Base-by-base conservation (phyloP, 768 basidiomycete genomes). In the Boletus speciosus region DNA sequence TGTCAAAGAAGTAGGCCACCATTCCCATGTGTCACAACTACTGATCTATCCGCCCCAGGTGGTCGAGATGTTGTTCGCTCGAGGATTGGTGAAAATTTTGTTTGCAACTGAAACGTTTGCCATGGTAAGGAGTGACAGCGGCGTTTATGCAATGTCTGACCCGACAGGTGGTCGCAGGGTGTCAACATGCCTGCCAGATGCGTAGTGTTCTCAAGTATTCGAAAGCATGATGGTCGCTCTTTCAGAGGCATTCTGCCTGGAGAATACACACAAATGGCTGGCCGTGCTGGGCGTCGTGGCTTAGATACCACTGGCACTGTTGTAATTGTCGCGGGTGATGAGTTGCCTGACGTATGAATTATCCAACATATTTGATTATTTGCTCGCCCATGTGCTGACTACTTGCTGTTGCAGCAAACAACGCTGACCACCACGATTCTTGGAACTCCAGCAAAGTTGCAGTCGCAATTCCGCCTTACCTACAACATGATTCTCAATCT, bases 91-190 rank as follows among this genome's bases (percentile, higher is more conserved):
- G 56, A 98, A 98, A 71, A 84, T 97, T 21, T 74, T 99, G 7
- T 99, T 99, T 67, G 97, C 97, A 1, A 99, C 97, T 5, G 97
- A 99, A 73, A 99, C 97, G 0, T 99, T 99, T 69, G 96, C 96
- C 0, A 98, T 99, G 96, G 95, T 93, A 52, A 53, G 77, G 35
- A 44, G 9, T 39, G 10, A 19, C 25, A 9, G 5, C 25, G n/a
- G 39, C 32, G 6, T 32, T 54, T 55, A 10, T 48, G 52, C 21
- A 55, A 48, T 55, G 27, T 51, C 56, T 57, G 51, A 64, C 21
- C 16, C 23, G 31, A 50, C 34, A 54, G 29, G 16, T 38, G 53
- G 47, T 23, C 50, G 9, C 56, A 98, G 95, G 97, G 97, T 46
- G 97, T 99, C 51, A 99, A 99, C 71, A 99, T 99, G 97, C 97